These are phyloP conservation scores for Angomonas desouzai DNA, from an alignment of 208 protist genomes.

Conservation along the genomic window DNA sequence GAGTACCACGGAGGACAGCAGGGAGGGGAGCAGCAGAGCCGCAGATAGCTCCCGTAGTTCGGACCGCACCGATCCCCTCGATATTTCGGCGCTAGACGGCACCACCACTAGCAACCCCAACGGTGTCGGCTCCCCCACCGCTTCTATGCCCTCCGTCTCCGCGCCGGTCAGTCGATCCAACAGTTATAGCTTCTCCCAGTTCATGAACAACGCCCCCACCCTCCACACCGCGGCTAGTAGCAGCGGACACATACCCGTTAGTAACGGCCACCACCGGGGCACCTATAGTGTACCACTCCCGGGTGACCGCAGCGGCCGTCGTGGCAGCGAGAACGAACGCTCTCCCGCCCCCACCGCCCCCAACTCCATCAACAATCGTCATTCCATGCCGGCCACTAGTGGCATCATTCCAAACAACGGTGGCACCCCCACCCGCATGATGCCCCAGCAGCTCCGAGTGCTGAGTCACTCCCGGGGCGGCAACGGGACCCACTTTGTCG, in stretches of 20 bases:
- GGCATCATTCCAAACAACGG: neutral
- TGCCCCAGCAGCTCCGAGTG: neutral
- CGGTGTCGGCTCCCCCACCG: too few species aligned
- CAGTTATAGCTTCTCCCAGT: constrained; percentile 3
- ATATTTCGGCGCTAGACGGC: too few species aligned
- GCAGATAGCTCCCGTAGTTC: neutral
- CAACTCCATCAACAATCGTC: neutral
- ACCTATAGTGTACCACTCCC: neutral
- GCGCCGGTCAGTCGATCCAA: neutral
- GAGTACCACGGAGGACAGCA: too few species aligned
- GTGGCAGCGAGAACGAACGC: neutral
- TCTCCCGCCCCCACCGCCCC: neutral
- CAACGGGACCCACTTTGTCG: too few species aligned
- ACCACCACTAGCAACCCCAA: too few species aligned
- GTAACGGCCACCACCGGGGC: neutral
- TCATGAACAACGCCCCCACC: neutral
- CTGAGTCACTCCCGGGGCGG: neutral
- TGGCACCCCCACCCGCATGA: neutral
- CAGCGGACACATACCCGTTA: neutral
- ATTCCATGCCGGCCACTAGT: neutral
- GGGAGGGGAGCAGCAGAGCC: too few species aligned
- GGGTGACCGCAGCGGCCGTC: neutral
- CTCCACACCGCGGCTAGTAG: neutral
- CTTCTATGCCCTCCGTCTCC: neutral
- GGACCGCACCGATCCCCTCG: neutral